Evolutionary conservation across 371 early-diverging fungal species (phyloP), one percentile per base, ranked within the genome.

Genomic region (Mucor racemosus): DNA sequence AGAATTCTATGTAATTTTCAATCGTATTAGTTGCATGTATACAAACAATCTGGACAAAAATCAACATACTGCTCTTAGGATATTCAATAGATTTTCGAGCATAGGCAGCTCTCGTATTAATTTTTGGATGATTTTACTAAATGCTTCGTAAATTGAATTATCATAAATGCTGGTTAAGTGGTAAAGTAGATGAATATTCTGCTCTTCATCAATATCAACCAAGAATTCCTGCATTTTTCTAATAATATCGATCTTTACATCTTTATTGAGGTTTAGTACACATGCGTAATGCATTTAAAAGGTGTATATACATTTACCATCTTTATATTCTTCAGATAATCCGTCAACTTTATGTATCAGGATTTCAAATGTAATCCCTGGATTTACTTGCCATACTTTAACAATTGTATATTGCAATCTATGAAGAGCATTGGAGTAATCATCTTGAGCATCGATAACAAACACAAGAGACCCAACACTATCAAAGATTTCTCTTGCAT

Each of bases 341-440:
- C 96, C 97, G 73, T 98, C 98, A 13, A 97, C 95, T 81, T 98
- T 98, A 80, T 98, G 96, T 58, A 98, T 90, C 67, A 98, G 90
- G 5, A 98, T 92, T 74, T 97, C 96, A 78, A 94, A 95, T 0
- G 89, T 87, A 14, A 98, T 91, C 64, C 86, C 85, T 55, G 88
- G 89, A 74, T 97, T 98, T 50, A 90, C 88, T 38, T 86, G 72
- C 68, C 91, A 88, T 0, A 95, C 96, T 11, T 80, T 83, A 1
- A 88, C 88, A 9, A 98, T 88, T 0, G 93, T 93, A 41, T 84
- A 76, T 65, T 88, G 89, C 11, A 98, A 81, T 48, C 88, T 83
- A 63, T 86, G 84, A 57, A 97, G 73, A 5, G 96, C 90, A 39
- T 93, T 92, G 44, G 87, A 83, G 66, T 93, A 91, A 65, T 98